Conservation (phyloP, 2,329 filamentous ascomycete species). For the Aspergillus tubingensis region DNA sequence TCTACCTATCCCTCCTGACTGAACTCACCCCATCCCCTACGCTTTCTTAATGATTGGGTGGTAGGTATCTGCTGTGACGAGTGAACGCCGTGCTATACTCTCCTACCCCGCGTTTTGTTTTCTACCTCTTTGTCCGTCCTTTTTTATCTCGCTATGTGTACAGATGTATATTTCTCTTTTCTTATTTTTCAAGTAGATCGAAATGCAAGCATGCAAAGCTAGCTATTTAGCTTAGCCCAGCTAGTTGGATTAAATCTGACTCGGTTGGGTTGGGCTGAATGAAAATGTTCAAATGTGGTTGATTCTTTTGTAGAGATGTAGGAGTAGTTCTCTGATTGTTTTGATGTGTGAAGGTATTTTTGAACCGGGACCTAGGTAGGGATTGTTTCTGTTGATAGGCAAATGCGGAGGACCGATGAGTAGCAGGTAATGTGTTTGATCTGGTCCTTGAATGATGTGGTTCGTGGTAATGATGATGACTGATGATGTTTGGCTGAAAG, state of each 20-base stretch:
- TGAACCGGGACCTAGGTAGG: background rate
- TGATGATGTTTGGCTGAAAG: background rate
- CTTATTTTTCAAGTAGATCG: constrained; percentile 8
- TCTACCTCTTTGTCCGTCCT: constrained; percentile 1
- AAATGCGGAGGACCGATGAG: too few relatives aligned
- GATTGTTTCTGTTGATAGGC: background rate
- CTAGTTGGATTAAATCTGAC: background rate
- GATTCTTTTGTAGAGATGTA: background rate
- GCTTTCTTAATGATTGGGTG: constrained; percentile 22
- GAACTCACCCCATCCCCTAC: background rate
- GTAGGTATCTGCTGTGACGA: constrained; percentile 26
- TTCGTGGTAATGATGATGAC: background rate
- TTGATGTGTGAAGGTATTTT: background rate
- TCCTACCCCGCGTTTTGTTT: constrained; percentile 14
- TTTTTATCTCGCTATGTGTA: constrained; percentile 18
- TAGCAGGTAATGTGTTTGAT: too few relatives aligned
- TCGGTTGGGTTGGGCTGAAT: background rate
- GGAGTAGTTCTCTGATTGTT: background rate
- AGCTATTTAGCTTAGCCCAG: too few relatives aligned
- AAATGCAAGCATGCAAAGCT: too few relatives aligned
- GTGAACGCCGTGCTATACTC: constrained; percentile 23
- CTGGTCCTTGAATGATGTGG: background rate
- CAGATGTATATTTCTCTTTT: constrained; percentile 25
- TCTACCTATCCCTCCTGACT: background rate
- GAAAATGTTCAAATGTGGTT: background rate